These are phyloP conservation scores for Eucalyptus camaldulensis DNA, from an alignment of 345 rosid species.

Conservation along the genomic window DNA sequence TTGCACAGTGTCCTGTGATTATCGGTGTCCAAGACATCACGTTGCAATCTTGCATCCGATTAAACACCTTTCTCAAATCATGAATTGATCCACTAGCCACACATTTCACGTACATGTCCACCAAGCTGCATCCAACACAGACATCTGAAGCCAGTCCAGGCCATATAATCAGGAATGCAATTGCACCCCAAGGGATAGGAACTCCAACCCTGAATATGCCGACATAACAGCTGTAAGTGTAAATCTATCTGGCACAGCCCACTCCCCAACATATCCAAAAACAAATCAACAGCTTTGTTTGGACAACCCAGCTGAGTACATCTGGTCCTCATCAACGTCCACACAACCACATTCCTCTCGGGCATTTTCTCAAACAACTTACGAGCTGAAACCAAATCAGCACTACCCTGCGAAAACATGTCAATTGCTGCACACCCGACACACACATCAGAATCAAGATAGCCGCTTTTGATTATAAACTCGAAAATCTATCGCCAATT, in stretches of 20 bases:
- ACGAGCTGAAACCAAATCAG: conserved; percentile 28
- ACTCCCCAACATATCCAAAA: not conserved
- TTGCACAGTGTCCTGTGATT: too few relatives aligned
- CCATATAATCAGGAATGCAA: not conserved
- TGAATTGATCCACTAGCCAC: not conserved
- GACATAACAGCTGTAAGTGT: not conserved
- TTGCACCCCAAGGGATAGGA: not conserved
- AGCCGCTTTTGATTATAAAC: conserved; percentile 39
- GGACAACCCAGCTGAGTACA: conserved; percentile 11
- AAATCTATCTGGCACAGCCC: not conserved
- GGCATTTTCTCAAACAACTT: conserved; percentile 32
- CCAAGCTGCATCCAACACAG: not conserved
- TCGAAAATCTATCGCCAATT: conserved; percentile 36
- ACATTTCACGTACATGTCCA: not conserved
- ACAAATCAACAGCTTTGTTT: not conserved
- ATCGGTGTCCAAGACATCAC: not conserved
- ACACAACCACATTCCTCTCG: not conserved
- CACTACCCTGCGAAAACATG: conserved; percentile 41
- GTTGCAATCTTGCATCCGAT: not conserved
- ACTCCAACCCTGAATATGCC: not conserved
- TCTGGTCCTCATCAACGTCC: conserved; percentile 41
- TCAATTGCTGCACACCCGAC: conserved; percentile 67
- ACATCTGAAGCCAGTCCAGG: not conserved
- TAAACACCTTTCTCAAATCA: not conserved
- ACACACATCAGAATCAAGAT: conserved; percentile 35